Base-by-base conservation (phyloP, 306 rosid genomes). In the Rubus parviflorus region DNA sequence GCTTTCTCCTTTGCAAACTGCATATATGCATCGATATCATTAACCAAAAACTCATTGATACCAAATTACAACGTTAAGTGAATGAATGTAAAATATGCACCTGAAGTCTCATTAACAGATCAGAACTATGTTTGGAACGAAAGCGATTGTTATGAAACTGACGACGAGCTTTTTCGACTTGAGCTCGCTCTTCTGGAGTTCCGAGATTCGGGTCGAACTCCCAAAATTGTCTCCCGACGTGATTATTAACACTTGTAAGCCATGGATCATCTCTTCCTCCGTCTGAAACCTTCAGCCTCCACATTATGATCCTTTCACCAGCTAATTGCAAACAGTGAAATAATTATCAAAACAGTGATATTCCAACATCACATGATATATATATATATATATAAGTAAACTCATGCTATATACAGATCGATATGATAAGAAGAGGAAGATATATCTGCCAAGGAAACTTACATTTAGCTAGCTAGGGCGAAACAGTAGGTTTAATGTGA, bases 151-250 rank as follows among this genome's bases (percentile, higher is more conserved):
- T 35, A 52, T 30, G 58, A 70, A 90, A 92, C 38, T 79, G 46
- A 11, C 42, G 68, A 1, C 86, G 87, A 49, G 72, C 61, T n/a
- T 75, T 74, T 43, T 87, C 86, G 3, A 92, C 80, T 61, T 77
- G 82, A 78, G 79, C 85, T 42, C 79, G 69, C 41, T 85, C 89
- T 71, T 85, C 77, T 4, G 74, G 19, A 1, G 80, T 81, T 63
- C 88, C 86, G 6, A 79, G 82, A 16, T 83, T 52, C 0, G 84
- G 79, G 54, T 92, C 91, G 4, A 87, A 92, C 77, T 92, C 91
- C 97, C 97, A 92, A 19, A 54, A 86, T 42, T 89, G 94, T 77
- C 97, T 86, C 53, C 96, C 97, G 20, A 86, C 14, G 53, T 90
- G 89, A 35, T 86, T 56, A 54, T 87, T 88, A 66, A 79, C 79